phyloP scores from a whole-genome alignment of 2,329 filamentous ascomycete species.

The Lachnellula cervina region DNA sequence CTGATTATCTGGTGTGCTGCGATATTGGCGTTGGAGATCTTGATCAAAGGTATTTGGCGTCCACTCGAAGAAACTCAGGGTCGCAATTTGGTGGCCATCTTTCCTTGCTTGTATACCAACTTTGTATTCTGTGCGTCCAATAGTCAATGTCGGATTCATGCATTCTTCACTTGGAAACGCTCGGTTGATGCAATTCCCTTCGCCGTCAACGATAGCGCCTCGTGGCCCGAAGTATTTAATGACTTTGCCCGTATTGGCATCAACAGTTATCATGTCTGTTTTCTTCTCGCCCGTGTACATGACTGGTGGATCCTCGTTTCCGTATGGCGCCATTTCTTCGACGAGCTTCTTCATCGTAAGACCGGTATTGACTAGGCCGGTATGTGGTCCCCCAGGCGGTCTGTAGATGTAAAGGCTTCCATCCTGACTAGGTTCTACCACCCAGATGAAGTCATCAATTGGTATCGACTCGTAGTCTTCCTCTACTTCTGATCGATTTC shows the following conservation, averaged over 20 bases:
- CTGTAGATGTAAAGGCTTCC: slow-evolving; percentile 84
- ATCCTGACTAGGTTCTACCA: slow-evolving; percentile 85
- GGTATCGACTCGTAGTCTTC: slow-evolving; percentile 52
- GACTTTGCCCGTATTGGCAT: slow-evolving; percentile 78
- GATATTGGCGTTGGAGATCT: slow-evolving; percentile 82
- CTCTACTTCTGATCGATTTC: slow-evolving; percentile 57
- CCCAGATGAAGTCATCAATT: slow-evolving; percentile 88
- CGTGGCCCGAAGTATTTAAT: slow-evolving; percentile 78
- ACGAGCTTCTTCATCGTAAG: slow-evolving; percentile 82
- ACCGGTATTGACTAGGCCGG: slow-evolving; percentile 60
- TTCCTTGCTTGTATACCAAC: slow-evolving; percentile 76
- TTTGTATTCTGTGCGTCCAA: slow-evolving; percentile 85
- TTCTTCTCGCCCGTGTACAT: slow-evolving; percentile 91
- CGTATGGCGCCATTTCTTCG: slow-evolving; percentile 75
- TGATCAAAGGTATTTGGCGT: slow-evolving; percentile 84
- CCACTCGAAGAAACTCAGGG: slow-evolving; percentile 92
- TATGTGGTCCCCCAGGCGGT: slow-evolving; percentile 52
- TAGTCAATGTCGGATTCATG: slow-evolving; percentile 71
- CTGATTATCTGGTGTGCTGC: slow-evolving; percentile 72
- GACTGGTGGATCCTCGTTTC: slow-evolving; percentile 68
- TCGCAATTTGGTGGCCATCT: slow-evolving; percentile 73
- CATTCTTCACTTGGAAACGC: slow-evolving; percentile 63
- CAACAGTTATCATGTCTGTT: slow-evolving; percentile 82
- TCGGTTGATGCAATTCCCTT: slow-evolving; percentile 68
- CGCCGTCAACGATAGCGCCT: slow-evolving; percentile 62